Evolutionary conservation across 2,329 filamentous ascomycete species (phyloP).

Genomic region (Paradendryphiella salina): DNA sequence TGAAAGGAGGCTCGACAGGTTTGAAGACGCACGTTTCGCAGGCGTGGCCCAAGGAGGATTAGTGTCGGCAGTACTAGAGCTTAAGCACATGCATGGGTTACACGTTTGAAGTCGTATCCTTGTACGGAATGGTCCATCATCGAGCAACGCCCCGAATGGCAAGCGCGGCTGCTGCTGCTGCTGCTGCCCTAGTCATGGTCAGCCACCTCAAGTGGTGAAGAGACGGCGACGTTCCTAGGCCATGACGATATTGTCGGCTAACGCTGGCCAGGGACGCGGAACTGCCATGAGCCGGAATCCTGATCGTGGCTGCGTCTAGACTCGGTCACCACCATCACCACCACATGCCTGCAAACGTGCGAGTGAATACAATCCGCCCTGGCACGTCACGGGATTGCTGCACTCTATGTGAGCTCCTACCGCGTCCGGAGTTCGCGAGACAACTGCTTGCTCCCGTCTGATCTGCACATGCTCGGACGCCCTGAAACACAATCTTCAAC

Average conservation of each 20-base stretch:
- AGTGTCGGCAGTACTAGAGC: slow-evolving; percentile 14
- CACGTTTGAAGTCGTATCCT: slow-evolving; percentile 17
- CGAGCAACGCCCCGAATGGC: slow-evolving; percentile 1
- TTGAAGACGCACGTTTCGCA: slow-evolving; percentile 31
- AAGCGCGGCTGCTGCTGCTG: slow-evolving; percentile 15
- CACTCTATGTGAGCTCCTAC: slow-evolving; percentile 7
- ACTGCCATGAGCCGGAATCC: background rate
- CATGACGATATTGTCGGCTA: too few relatives aligned
- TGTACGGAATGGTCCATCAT: slow-evolving; percentile 1
- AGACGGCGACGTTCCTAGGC: background rate
- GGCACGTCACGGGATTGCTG: slow-evolving; percentile 12
- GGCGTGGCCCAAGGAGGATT: slow-evolving; percentile 21
- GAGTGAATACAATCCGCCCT: background rate
- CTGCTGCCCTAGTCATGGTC: slow-evolving; percentile 5
- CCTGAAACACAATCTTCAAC: slow-evolving; percentile 23
- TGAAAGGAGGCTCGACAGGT: slow-evolving; percentile 33
- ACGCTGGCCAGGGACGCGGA: background rate
- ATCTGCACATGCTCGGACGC: slow-evolving; percentile 26
- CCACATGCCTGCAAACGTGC: background rate
- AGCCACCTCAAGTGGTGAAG: background rate
- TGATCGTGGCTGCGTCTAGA: background rate
- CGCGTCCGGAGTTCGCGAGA: slow-evolving; percentile 22
- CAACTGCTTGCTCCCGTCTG: slow-evolving; percentile 30
- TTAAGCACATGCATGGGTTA: slow-evolving; percentile 8
- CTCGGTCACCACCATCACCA: too few relatives aligned